These are phyloP conservation scores for Dissophora ornata DNA, from an alignment of 192 early-diverging fungal genomes.

Conservation along the genomic window DNA sequence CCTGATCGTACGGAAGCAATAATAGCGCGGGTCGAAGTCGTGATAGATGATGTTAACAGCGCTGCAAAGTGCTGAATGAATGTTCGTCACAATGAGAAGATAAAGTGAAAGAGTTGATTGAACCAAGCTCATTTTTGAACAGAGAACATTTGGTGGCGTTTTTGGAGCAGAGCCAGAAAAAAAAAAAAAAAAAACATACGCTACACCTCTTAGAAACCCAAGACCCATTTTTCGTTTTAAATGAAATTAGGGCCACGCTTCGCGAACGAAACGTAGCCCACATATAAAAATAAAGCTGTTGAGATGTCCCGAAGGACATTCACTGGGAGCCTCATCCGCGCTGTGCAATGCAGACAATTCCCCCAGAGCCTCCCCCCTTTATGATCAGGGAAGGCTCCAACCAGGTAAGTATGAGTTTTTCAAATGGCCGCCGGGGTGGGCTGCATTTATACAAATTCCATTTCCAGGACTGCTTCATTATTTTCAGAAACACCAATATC, in stretches of 20 bases:
- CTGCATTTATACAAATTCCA: constrained; percentile 7
- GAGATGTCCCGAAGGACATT: constrained; percentile 57
- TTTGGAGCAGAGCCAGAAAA: no score
- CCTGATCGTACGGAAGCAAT: no score
- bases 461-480: background rate
- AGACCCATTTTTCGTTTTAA: constrained; percentile 6
- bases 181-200: no score
- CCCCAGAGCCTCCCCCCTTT: constrained; percentile 39
- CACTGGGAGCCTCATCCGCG: constrained; percentile 42
- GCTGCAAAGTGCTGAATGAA: no score
- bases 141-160: no score
- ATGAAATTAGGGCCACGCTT: constrained; percentile 24
- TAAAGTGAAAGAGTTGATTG: no score
- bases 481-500: no score
- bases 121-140: no score
- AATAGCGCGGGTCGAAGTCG: no score
- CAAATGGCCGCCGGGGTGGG: background rate
- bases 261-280: constrained; percentile 37
- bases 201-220: no score
- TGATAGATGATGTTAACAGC: no score
- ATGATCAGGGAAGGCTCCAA: constrained; percentile 44
- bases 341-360: constrained; percentile 51
- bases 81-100: no score
- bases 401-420: constrained; percentile 54
- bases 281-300: constrained; percentile 55